These are phyloP conservation scores for Diplodia sapinea DNA, from an alignment of 2,329 filamentous ascomycete species.

Conservation along the genomic window DNA sequence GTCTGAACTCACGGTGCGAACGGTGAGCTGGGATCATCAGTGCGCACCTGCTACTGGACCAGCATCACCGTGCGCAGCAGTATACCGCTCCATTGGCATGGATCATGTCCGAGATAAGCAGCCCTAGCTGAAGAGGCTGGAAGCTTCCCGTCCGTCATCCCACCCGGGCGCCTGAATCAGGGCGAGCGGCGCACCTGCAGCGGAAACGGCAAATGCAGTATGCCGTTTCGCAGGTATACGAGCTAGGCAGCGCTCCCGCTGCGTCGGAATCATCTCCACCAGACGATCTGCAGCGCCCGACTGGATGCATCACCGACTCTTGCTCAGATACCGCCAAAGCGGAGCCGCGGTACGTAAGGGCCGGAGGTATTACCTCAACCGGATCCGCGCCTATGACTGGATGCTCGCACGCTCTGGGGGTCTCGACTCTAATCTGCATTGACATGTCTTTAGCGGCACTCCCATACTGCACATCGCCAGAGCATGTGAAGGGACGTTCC, in stretches of 20 bases:
- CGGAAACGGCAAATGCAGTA: slow-evolving; percentile 3
- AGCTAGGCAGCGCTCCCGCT: not conserved
- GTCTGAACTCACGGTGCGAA: slow-evolving; percentile 16
- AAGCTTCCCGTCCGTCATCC: not conserved
- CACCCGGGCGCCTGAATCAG: slow-evolving; percentile 2
- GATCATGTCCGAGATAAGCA: slow-evolving; percentile 23
- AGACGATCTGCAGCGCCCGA: not conserved
- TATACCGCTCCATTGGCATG: slow-evolving; percentile 10
- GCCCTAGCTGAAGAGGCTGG: slow-evolving; percentile 6
- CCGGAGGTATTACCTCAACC: not conserved
- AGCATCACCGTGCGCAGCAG: not conserved
- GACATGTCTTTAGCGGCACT: not conserved
- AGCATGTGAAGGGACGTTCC: not conserved
- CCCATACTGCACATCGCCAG: too few species aligned
- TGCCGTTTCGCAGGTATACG: slow-evolving; percentile 2
- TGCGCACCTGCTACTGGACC: slow-evolving; percentile 7
- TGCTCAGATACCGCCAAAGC: slow-evolving; percentile 12
- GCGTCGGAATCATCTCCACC: slow-evolving; percentile 8
- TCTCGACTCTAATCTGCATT: not conserved
- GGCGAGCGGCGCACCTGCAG: slow-evolving; percentile 5
- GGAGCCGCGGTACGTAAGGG: not conserved
- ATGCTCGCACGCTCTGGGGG: not conserved
- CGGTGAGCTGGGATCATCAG: slow-evolving; percentile 7
- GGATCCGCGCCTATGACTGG: not conserved
- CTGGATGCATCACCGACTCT: slow-evolving; percentile 4